Evolutionary conservation across 495 filamentous ascomycete species (phyloP).

Genomic region (Apodospora peruviana): DNA sequence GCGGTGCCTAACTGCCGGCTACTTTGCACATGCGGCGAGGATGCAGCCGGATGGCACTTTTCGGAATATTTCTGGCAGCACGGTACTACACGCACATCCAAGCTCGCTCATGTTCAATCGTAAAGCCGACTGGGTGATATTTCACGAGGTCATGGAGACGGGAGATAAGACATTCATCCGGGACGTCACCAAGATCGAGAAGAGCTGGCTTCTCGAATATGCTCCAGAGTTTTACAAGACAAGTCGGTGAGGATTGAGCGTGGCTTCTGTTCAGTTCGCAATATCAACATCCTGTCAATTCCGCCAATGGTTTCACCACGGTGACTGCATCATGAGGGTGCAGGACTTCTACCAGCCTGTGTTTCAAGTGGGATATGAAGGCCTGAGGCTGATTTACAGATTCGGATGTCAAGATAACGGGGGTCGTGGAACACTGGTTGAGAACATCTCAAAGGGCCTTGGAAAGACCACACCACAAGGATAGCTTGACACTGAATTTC

Average conservation of each 20-base stretch:
- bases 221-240: slow-evolving; percentile 77
- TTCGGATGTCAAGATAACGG: too few relatives aligned
- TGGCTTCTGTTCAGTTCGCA: neutral
- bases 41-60: slow-evolving; percentile 96
- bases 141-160: slow-evolving; percentile 91
- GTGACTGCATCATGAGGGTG: too few relatives aligned
- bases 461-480: too few relatives aligned
- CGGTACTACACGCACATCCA: slow-evolving; percentile 79
- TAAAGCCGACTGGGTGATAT: slow-evolving; percentile 96
- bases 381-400: too few relatives aligned
- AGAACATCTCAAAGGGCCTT: too few relatives aligned
- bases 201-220: slow-evolving; percentile 85
- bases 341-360: too few relatives aligned
- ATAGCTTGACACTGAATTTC: too few relatives aligned
- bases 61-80: slow-evolving; percentile 67
- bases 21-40: slow-evolving; percentile 90
- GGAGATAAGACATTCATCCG: slow-evolving; percentile 85
- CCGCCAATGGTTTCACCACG: too few relatives aligned
- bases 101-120: slow-evolving; percentile 95
- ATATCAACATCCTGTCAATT: too few relatives aligned
- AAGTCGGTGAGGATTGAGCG: neutral
- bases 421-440: too few relatives aligned
- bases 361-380: too few relatives aligned
- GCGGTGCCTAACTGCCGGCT: slow-evolving; percentile 83
- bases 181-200: slow-evolving; percentile 88